Evolutionary conservation across 805 yeast genomes (phyloP).

Genomic region (Nakazawaea ernobii): DNA sequence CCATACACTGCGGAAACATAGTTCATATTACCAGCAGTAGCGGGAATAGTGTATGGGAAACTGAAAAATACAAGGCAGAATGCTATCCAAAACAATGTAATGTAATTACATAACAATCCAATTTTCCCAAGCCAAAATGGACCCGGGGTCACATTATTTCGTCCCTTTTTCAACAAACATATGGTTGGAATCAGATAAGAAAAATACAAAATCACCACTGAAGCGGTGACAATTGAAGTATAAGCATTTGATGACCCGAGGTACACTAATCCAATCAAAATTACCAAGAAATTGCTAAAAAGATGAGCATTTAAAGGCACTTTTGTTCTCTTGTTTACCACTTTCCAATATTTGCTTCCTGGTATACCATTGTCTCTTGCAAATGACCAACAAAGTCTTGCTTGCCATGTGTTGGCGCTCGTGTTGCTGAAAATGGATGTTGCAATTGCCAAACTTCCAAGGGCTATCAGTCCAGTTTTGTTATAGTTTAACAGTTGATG

Average conservation of each 20-base stretch:
- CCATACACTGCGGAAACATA: constrained; percentile 32
- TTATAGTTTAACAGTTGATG: constrained; percentile 13
- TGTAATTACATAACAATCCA: constrained; percentile 27
- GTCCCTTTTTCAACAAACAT: constrained; percentile 28
- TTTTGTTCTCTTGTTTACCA: constrained; percentile 10
- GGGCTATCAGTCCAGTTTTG: constrained; percentile 11
- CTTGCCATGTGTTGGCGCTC: constrained; percentile 10
- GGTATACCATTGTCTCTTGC: constrained; percentile 11
- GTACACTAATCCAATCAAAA: constrained; percentile 3
- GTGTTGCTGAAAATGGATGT: constrained; percentile 6
- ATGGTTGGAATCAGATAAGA: constrained; percentile 26
- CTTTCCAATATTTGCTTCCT: constrained; percentile 8
- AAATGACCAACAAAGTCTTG: constrained; percentile 7
- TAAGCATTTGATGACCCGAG: constrained; percentile 11
- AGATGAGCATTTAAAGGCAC: constrained; percentile 20
- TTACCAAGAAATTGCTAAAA: constrained; percentile 4
- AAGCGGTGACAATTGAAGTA: constrained; percentile 16
- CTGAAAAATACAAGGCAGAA: constrained; percentile 32
- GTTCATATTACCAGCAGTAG: constrained; percentile 34
- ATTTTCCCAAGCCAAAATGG: constrained; percentile 33
- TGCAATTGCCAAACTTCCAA: constrained; percentile 10
- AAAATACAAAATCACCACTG: constrained; percentile 22
- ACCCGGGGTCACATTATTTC: constrained; percentile 27
- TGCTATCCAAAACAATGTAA: constrained; percentile 26
- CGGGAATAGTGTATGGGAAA: constrained; percentile 36